These are phyloP conservation scores for Suhomyces anneliseae DNA, from an alignment of 1,139 yeast genomes.

Conservation along the genomic window DNA sequence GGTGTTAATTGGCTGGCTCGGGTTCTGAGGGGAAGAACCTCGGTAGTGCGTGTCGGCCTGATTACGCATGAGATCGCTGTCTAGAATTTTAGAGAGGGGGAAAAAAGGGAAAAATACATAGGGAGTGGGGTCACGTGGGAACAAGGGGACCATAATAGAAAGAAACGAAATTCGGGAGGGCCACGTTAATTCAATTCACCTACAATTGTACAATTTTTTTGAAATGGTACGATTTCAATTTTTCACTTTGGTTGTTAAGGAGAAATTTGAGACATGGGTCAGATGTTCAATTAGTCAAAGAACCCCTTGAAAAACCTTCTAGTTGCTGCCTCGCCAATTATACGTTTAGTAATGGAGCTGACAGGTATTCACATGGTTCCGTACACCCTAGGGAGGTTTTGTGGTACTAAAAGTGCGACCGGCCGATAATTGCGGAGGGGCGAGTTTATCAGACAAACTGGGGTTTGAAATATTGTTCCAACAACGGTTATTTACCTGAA, in stretches of 20 bases:
- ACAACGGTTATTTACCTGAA: background rate
- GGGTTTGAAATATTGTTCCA: background rate
- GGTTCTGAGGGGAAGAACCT: conserved; percentile 7
- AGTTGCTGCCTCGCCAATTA: background rate
- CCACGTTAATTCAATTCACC: no score
- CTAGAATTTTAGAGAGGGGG: background rate
- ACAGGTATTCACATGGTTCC: conserved; percentile 4
- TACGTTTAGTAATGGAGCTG: background rate
- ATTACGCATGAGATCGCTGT: background rate
- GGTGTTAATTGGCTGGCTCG: conserved; percentile 7
- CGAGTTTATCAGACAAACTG: background rate
- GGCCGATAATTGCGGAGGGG: conserved; percentile 7
- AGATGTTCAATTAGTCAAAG: no score
- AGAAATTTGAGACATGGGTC: no score
- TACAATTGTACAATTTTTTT: no score
- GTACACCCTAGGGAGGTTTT: conserved; percentile 1
- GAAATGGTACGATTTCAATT: no score
- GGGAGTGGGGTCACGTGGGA: background rate
- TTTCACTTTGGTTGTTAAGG: no score
- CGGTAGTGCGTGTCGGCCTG: conserved; percentile 5
- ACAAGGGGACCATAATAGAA: background rate
- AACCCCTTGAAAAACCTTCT: no score
- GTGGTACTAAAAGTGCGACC: background rate
- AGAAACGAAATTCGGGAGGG: no score
- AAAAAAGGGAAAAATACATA: background rate